These are phyloP conservation scores for Silybum marianum DNA, from an alignment of 129 eudicot genomes.

Conservation along the genomic window DNA sequence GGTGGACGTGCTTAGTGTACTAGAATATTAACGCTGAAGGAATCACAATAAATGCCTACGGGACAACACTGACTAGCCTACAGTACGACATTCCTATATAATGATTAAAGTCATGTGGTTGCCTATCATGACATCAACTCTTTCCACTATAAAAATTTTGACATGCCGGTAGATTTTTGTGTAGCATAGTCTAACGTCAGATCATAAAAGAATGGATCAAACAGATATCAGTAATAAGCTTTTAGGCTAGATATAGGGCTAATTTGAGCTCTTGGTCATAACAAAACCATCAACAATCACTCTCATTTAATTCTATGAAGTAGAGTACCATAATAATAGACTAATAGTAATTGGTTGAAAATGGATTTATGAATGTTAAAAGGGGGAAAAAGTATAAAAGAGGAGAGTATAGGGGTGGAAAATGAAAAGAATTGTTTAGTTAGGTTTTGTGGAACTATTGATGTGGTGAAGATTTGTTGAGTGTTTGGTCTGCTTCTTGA, in stretches of 20 bases:
- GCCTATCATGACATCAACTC: background rate
- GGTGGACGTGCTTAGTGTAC: background rate
- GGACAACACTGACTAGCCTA: background rate
- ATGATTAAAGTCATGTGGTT: background rate
- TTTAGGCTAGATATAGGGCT: background rate
- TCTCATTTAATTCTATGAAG: background rate
- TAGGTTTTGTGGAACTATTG: constrained; percentile 19
- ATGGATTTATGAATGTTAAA: background rate
- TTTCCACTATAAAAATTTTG: background rate
- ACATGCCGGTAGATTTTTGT: background rate
- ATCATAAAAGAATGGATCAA: background rate
- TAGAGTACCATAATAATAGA: too few species aligned
- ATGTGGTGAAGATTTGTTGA: constrained; percentile 12
- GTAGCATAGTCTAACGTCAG: background rate
- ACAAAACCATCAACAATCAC: background rate
- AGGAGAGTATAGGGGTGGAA: constrained; percentile 18
- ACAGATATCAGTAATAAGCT: background rate
- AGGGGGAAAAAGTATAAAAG: constrained; percentile 23
- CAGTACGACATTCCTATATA: background rate
- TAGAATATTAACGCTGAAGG: background rate
- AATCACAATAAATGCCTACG: background rate
- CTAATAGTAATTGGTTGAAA: background rate
- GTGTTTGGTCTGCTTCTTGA: constrained; percentile 24
- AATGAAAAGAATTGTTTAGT: background rate
- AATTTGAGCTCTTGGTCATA: background rate